Percentiles rank a stretch among this genome's conserved stretches.
phyloP scores from a whole-genome alignment of 2,329 filamentous ascomycete genomes.

The Trichoderma arundinaceum region DNA sequence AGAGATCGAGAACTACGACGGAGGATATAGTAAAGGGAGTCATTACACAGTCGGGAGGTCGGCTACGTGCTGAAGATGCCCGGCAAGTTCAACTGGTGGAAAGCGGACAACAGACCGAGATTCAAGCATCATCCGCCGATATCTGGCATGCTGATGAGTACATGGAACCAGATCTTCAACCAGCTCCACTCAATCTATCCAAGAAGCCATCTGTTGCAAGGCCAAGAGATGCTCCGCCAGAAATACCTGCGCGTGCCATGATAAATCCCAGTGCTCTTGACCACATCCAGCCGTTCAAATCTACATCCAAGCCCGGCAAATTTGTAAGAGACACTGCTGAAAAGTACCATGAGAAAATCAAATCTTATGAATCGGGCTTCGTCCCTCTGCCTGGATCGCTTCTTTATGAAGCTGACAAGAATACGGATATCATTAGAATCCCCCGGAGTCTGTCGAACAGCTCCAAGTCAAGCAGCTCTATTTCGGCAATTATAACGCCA shows the following conservation, averaged over 20 bases:
- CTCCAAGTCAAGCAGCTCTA: constrained; percentile 8
- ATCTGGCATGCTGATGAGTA: constrained; percentile 35
- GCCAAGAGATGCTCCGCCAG: not conserved
- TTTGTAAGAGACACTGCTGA: not conserved
- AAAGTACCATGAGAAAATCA: not conserved
- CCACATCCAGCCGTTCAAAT: not conserved
- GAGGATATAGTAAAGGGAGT: constrained; percentile 37
- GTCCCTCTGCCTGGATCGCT: constrained; percentile 25
- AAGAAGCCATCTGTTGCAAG: constrained; percentile 6
- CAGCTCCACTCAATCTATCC: constrained; percentile 38
- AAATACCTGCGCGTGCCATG: not conserved
- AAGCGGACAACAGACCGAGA: constrained; percentile 31
- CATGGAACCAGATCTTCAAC: constrained; percentile 36
- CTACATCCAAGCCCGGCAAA: not conserved
- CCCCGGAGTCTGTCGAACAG: constrained; percentile 31
- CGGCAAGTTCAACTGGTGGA: constrained; percentile 34
- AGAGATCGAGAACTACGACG: constrained; percentile 38
- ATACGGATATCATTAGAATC: constrained; percentile 9
- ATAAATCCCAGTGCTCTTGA: not conserved
- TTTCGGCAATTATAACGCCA: constrained; percentile 36
- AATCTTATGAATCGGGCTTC: constrained; percentile 20
- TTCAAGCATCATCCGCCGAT: constrained; percentile 36
- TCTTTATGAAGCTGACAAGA: constrained; percentile 27
- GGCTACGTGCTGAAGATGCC: constrained; percentile 35
- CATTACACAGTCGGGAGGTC: constrained; percentile 37